Evolutionary conservation across 2,329 filamentous ascomycete species (phyloP), one percentile per base, ranked within the genome.

Genomic region (Diaporthe sp.): DNA sequence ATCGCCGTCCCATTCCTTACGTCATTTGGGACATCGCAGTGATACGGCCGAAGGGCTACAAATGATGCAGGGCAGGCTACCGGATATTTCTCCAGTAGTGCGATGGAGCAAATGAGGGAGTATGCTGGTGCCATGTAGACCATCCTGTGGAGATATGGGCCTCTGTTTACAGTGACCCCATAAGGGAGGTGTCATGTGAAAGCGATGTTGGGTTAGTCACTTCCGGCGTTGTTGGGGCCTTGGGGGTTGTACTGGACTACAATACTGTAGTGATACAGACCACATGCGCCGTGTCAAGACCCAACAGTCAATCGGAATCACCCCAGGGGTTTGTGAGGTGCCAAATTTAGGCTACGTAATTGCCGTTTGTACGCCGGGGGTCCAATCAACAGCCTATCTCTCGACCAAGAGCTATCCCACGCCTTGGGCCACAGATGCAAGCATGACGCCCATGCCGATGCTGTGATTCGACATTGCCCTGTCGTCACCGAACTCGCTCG

Each of bases 341-440:
- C 65, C 31, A 55, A 70, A 55, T 55, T 70, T 55, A 70, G 47
- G 47, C 65, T 70, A 70, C 49, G 65, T 70, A 70, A 70, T 55
- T 55, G 65, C 34, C 34, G 25, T 58, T 58, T 71, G 53, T 71
- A 71, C 68, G 31, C 22, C 20, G 9, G 3, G 25, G 7, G 15
- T n/a, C n/a, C 49, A 57, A 39, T 53, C 47, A 63, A 34, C 60
- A 63, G 34, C 37, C 39, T 17, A 28, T 3, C n/a, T 8, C 17
- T 44, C 60, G 39, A 63, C 60, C 60, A 47, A 63, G 60, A 15
- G 39, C 60, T 61, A 34, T 65, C 60, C 60, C 60, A 31, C 60
- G 39, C 39, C 37, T 22, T 34, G 60, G 39, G 39, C 39, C 60
- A 65, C 39, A 65, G 60, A 15, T 63, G 60, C 37, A 42, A 20